Percentiles rank a stretch among this genome's conserved stretches.
phyloP scores from a whole-genome alignment of 164 flowering plant genomes.

The Aristolochia californica region DNA sequence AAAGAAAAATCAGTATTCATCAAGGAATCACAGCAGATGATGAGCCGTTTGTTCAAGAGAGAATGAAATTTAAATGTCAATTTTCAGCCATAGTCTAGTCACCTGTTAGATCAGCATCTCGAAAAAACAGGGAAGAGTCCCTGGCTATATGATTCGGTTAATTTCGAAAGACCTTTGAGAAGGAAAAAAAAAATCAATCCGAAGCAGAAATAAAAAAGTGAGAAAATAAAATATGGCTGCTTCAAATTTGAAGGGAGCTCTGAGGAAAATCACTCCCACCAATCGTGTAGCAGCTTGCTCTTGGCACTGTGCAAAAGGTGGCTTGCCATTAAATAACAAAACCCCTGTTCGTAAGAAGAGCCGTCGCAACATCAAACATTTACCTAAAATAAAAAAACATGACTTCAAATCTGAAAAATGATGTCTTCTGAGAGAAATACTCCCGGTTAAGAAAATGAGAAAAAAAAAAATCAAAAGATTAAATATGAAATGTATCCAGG shows the following conservation, averaged over 20 bases:
- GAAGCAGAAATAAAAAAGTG: not conserved
- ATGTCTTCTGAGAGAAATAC: not conserved
- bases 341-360: constrained; percentile 10
- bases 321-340: constrained; percentile 7
- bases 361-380: not conserved
- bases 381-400: not conserved
- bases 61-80: too few relatives aligned
- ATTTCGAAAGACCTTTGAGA: too few relatives aligned
- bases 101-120: too few relatives aligned
- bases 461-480: not conserved
- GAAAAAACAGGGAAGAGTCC: too few relatives aligned
- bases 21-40: too few relatives aligned
- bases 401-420: not conserved
- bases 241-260: constrained; percentile 8
- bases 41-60: too few relatives aligned
- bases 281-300: constrained; percentile 6
- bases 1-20: too few relatives aligned
- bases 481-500: constrained; percentile 3
- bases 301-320: constrained; percentile 12
- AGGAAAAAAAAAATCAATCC: not conserved
- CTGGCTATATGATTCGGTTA: too few relatives aligned
- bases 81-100: too few relatives aligned
- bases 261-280: not conserved
- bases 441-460: not conserved
- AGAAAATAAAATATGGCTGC: constrained; percentile 1